Conservation (phyloP, 108 stramenopile genomes). For the Nannochloropsis salina region DNA sequence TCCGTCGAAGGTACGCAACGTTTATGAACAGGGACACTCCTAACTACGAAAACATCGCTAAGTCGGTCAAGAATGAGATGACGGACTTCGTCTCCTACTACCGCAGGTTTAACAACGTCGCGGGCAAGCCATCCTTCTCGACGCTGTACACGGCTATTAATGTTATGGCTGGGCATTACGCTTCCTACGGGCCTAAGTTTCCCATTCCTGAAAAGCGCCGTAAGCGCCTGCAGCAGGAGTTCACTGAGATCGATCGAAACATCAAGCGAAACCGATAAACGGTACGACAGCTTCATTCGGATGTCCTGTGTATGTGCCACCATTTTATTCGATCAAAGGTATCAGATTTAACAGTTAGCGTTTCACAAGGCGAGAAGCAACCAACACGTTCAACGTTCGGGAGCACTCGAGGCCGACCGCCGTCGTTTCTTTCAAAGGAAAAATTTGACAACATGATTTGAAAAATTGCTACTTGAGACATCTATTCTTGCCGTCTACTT, state of each 20-base stretch:
- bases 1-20: constrained; percentile 37
- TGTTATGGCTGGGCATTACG: constrained; percentile 92
- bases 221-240: constrained; percentile 94
- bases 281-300: too few species aligned
- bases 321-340: too few species aligned
- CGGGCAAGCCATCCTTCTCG: constrained; percentile 85
- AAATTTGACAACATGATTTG: too few species aligned
- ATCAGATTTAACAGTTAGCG: too few species aligned
- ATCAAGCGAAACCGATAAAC: constrained; percentile 53
- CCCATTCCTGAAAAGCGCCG: constrained; percentile 94
- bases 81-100: constrained; percentile 75
- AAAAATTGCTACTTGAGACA: too few species aligned
- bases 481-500: too few species aligned
- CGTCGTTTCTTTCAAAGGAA: too few species aligned
- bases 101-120: constrained; percentile 77
- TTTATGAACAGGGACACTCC: constrained; percentile 74
- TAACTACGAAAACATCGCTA: constrained; percentile 80
- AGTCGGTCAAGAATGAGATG: constrained; percentile 94
- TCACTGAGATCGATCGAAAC: constrained; percentile 84
- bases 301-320: too few species aligned
- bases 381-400: too few species aligned
- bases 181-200: constrained; percentile 93
- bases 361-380: too few species aligned
- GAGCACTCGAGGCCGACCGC: too few species aligned
- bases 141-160: constrained; percentile 91